Percentiles rank a stretch among this genome's conserved stretches.
phyloP scores from a whole-genome alignment of 768 basidiomycete species.

The Pleurotus pulmonarius region DNA sequence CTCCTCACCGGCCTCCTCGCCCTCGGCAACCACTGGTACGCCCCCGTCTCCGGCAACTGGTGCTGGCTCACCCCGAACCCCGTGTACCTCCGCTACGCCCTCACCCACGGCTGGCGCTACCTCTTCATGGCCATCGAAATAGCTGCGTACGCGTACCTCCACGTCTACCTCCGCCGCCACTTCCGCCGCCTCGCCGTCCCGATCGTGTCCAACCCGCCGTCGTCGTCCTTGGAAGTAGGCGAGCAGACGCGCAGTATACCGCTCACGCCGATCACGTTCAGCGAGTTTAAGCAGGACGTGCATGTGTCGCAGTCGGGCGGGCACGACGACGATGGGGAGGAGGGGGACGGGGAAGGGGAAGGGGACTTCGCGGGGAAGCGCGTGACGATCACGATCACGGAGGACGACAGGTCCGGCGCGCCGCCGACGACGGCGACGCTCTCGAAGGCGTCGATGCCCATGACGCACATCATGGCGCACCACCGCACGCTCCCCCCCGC shows the following conservation, averaged over 20 bases:
- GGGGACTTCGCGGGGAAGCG: background rate
- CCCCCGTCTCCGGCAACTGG: conserved; percentile 15
- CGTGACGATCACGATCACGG: background rate
- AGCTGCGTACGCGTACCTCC: background rate
- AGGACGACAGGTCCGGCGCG: background rate
- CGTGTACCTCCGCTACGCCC: conserved; percentile 12
- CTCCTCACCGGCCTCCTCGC: conserved; percentile 11
- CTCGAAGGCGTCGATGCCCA: background rate
- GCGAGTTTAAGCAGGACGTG: conserved; percentile 1
- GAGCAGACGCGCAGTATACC: background rate
- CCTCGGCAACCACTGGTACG: conserved; percentile 12
- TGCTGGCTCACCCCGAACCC: conserved; percentile 13
- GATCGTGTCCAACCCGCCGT: conserved; percentile 4
- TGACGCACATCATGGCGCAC: conserved; percentile 5
- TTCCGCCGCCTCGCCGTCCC: conserved; percentile 3
- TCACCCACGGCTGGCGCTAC: conserved; percentile 15
- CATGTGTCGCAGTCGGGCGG: background rate
- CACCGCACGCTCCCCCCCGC: background rate
- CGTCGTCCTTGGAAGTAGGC: background rate
- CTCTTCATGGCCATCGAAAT: conserved; percentile 15
- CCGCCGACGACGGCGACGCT: background rate
- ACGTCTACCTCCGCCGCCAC: conserved; percentile 1
- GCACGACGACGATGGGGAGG: no score
- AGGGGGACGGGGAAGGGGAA: background rate
- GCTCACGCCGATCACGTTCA: conserved; percentile 5